phyloP scores from a whole-genome alignment of 495 filamentous ascomycete species.

The Cairneyella variabilis region DNA sequence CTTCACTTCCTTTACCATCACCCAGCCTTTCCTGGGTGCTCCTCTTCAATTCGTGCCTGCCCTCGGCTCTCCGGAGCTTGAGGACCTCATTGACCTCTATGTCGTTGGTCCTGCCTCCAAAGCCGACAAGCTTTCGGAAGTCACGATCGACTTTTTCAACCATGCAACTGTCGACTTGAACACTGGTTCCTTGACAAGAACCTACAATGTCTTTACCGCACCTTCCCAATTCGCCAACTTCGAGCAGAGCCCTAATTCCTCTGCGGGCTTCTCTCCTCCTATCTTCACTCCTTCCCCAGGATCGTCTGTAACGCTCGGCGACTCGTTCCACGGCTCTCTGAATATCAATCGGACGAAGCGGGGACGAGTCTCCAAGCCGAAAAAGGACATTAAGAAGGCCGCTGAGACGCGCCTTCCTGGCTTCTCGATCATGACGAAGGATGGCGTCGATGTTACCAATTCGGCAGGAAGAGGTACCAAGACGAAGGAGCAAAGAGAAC shows the following conservation, averaged over 20 bases:
- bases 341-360: conserved; percentile 14
- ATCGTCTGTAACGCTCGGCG: conserved; percentile 16
- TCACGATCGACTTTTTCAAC: conserved; percentile 52
- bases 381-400: conserved; percentile 23
- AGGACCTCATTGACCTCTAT: conserved; percentile 48
- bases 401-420: conserved; percentile 39
- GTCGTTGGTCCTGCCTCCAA: conserved; percentile 45
- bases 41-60: conserved; percentile 50
- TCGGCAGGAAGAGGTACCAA: conserved; percentile 53
- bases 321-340: conserved; percentile 21
- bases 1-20: conserved; percentile 33
- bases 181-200: conserved; percentile 24
- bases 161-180: conserved; percentile 36
- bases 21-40: conserved; percentile 40
- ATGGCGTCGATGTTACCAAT: conserved; percentile 52
- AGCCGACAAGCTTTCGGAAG: conserved; percentile 47
- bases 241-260: conserved; percentile 15
- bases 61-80: conserved; percentile 48
- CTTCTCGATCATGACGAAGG: conserved; percentile 57
- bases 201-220: conserved; percentile 18
- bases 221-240: not conserved
- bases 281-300: conserved; percentile 21
- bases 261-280: conserved; percentile 15
- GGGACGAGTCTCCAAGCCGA: conserved; percentile 19
- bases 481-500: conserved; percentile 57